phyloP scores from a whole-genome alignment of 306 rosid genomes.

The Rosa rugosa region DNA sequence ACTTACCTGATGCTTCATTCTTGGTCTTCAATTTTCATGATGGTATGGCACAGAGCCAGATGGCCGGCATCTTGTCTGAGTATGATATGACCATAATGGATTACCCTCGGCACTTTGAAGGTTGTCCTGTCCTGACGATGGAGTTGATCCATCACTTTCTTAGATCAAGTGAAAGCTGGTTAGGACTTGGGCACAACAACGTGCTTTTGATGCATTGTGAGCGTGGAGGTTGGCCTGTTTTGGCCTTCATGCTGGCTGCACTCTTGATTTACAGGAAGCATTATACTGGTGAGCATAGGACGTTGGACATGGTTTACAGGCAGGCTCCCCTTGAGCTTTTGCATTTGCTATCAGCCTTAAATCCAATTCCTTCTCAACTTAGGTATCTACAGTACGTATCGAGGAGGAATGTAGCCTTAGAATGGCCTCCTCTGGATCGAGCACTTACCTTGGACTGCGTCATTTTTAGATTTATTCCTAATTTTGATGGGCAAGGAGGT shows the following conservation, averaged over 20 bases:
- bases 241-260: slow-evolving; percentile 89
- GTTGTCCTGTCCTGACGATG: slow-evolving; percentile 74
- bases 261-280: slow-evolving; percentile 72
- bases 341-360: slow-evolving; percentile 66
- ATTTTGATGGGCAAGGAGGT: slow-evolving; percentile 68
- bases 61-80: slow-evolving; percentile 63
- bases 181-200: slow-evolving; percentile 71
- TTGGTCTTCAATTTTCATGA: slow-evolving; percentile 81
- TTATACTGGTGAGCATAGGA: slow-evolving; percentile 77
- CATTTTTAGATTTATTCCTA: slow-evolving; percentile 73
- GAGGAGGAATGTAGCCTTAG: slow-evolving; percentile 79
- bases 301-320: slow-evolving; percentile 85
- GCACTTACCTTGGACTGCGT: slow-evolving; percentile 83
- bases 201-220: slow-evolving; percentile 91
- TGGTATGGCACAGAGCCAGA: slow-evolving; percentile 47
- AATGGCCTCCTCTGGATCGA: slow-evolving; percentile 96
- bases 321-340: slow-evolving; percentile 86
- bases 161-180: slow-evolving; percentile 93
- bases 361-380: slow-evolving; percentile 85
- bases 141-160: slow-evolving; percentile 88
- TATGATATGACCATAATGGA: slow-evolving; percentile 89
- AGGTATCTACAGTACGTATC: slow-evolving; percentile 86
- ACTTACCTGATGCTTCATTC: slow-evolving; percentile 64
- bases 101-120: slow-evolving; percentile 84
- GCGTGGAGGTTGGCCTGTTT: slow-evolving; percentile 91